Conservation (phyloP, 495 filamentous ascomycete genomes). For the Talaromyces ruber region DNA sequence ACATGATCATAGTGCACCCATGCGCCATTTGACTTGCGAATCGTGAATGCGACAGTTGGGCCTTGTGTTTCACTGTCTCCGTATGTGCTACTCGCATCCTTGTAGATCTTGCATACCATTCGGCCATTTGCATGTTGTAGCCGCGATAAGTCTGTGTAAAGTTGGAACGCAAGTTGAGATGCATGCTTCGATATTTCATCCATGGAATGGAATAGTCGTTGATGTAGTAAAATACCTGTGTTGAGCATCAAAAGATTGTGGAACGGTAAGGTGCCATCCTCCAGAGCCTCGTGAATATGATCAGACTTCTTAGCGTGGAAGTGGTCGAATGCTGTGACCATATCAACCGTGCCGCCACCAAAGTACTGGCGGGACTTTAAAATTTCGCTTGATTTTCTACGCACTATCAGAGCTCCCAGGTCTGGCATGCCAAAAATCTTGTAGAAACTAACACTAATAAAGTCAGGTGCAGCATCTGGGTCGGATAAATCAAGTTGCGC, state of each 20-base stretch:
- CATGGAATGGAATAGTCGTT: conserved; percentile 53
- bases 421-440: conserved; percentile 81
- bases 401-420: conserved; percentile 61
- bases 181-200: conserved; percentile 55
- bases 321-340: conserved; percentile 50
- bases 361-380: conserved; percentile 61
- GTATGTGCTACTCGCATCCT: conserved; percentile 38
- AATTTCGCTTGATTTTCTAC: conserved; percentile 52
- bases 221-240: conserved; percentile 58
- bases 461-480: conserved; percentile 56
- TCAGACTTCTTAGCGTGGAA: conserved; percentile 57
- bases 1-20: conserved; percentile 51
- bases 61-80: conserved; percentile 55
- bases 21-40: conserved; percentile 43
- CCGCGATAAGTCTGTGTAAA: conserved; percentile 41
- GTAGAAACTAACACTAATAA: conserved; percentile 64
- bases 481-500: conserved; percentile 54
- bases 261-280: conserved; percentile 75
- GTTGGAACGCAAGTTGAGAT: conserved; percentile 38
- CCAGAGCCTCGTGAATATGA: conserved; percentile 55
- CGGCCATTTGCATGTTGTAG: conserved; percentile 53
- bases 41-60: conserved; percentile 63
- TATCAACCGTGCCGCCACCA: conserved; percentile 68
- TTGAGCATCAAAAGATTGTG: conserved; percentile 67
- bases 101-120: conserved; percentile 53